phyloP scores from a whole-genome alignment of 495 filamentous ascomycete species.

The Penicillium coffeae region DNA sequence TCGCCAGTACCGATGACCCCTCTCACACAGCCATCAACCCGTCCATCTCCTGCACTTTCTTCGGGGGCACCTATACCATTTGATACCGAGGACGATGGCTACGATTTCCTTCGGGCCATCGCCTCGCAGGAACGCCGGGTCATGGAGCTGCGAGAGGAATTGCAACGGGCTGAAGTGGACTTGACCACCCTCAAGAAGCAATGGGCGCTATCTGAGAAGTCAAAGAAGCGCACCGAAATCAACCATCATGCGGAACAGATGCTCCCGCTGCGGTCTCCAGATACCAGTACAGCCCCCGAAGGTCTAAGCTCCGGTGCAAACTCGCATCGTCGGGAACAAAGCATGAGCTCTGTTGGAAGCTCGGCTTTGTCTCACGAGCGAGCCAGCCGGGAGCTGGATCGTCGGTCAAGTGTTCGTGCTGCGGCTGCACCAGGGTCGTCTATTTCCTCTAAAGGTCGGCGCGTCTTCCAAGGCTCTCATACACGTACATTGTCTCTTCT shows the following conservation, averaged over 20 bases:
- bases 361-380: constrained; percentile 31
- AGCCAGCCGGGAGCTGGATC: constrained; percentile 47
- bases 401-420: constrained; percentile 41
- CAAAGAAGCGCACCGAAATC: constrained; percentile 68
- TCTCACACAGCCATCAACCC: constrained; percentile 30
- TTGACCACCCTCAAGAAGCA: constrained; percentile 75
- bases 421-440: constrained; percentile 28
- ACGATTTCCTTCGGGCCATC: constrained; percentile 78
- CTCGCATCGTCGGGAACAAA: constrained; percentile 29
- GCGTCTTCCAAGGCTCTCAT: constrained; percentile 71
- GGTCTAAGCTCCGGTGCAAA: not conserved
- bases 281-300: constrained; percentile 18
- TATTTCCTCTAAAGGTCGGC: constrained; percentile 47
- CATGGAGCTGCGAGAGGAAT: constrained; percentile 85
- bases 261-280: constrained; percentile 50
- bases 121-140: constrained; percentile 92
- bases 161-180: constrained; percentile 74
- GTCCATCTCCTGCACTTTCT: constrained; percentile 26
- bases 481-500: constrained; percentile 78
- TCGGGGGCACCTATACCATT: constrained; percentile 42
- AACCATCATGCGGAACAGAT: constrained; percentile 52
- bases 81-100: constrained; percentile 52
- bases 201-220: constrained; percentile 72
- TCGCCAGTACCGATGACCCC: constrained; percentile 41
- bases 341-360: constrained; percentile 28